These are phyloP conservation scores for Moesziomyces sp. DNA, from an alignment of 1,284 basidiomycete genomes.

Conservation along the genomic window DNA sequence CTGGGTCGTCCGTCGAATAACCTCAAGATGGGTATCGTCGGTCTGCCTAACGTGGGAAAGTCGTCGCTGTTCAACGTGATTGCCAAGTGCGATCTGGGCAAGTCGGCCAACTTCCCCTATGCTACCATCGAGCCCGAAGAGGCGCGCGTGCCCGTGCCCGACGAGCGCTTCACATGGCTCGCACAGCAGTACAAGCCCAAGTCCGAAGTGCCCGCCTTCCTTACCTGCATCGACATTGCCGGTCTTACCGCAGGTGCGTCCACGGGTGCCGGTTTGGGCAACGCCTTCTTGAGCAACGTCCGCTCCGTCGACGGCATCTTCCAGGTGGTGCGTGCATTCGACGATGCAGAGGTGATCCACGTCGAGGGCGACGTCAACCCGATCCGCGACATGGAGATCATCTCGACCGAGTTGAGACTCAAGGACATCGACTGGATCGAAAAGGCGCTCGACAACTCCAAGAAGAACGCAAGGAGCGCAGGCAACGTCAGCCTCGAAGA, in stretches of 20 bases:
- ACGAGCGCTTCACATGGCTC: conserved; percentile 93
- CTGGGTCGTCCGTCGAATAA: conserved; percentile 66
- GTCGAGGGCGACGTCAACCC: conserved; percentile 99
- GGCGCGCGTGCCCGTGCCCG: conserved; percentile 96
- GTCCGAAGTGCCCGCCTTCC: conserved; percentile 88
- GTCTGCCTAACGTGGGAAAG: conserved; percentile 67
- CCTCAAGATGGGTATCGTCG: conserved; percentile 68
- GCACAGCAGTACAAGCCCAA: conserved; percentile 89
- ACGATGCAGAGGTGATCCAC: conserved; percentile 98
- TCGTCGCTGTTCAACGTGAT: conserved; percentile 78
- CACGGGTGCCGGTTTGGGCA: conserved; percentile 96
- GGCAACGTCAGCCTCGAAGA: conserved; percentile 87
- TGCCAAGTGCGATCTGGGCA: conserved; percentile 88
- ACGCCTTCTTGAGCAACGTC: conserved; percentile 96
- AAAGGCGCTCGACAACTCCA: conserved; percentile 79
- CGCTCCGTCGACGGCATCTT: conserved; percentile 99
- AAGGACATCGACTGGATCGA: conserved; percentile 99
- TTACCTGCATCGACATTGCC: conserved; percentile 99
- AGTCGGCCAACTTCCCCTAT: conserved; percentile 98
- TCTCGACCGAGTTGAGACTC: conserved; percentile 80
- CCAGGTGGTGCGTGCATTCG: conserved; percentile 97
- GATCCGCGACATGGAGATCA: conserved; percentile 96
- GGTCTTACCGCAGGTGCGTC: conserved; percentile 96
- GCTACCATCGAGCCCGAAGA: conserved; percentile 78
- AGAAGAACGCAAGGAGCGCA: conserved; percentile 59